Evolutionary conservation across 2,329 filamentous ascomycete genomes (phyloP).

Genomic region (Ceratocystis cacaofunesta): DNA sequence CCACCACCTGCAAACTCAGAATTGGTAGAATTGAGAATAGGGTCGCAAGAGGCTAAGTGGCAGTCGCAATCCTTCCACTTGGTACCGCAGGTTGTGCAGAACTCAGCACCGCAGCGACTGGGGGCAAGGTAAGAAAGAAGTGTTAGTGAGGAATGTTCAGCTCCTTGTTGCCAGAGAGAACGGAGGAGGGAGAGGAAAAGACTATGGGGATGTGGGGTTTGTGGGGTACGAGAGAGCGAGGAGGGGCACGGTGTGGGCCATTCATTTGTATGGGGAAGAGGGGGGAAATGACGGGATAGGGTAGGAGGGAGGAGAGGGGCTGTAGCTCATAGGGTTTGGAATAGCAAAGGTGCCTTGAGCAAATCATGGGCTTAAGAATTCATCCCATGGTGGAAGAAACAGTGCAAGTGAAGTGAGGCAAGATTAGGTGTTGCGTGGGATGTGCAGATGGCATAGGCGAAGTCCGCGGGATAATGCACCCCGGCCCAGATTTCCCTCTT

Average conservation of each 20-base stretch:
- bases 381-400: not conserved
- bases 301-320: not conserved
- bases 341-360: not conserved
- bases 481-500: not conserved
- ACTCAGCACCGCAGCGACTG: slow-evolving; percentile 65
- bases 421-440: not conserved
- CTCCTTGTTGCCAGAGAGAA: slow-evolving; percentile 13
- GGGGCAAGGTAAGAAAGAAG: slow-evolving; percentile 17
- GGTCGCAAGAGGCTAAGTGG: slow-evolving; percentile 58
- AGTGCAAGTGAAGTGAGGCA: not conserved
- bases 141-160: slow-evolving; percentile 19
- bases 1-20: slow-evolving; percentile 1
- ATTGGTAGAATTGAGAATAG: slow-evolving; percentile 19
- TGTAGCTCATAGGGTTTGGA: not conserved
- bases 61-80: slow-evolving; percentile 78
- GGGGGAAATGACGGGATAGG: not conserved
- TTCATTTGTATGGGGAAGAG: not conserved
- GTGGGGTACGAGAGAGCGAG: not conserved
- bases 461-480: not conserved
- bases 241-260: not conserved
- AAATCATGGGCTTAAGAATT: too few relatives aligned
- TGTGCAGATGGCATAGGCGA: not conserved
- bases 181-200: not conserved
- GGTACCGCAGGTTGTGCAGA: slow-evolving; percentile 71
- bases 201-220: not conserved